A percentile compares a stretch with the other conserved stretches of the same genome.
Evolutionary conservation across 257 asterid species (phyloP).

Genomic region (Hygrophila difformis): DNA sequence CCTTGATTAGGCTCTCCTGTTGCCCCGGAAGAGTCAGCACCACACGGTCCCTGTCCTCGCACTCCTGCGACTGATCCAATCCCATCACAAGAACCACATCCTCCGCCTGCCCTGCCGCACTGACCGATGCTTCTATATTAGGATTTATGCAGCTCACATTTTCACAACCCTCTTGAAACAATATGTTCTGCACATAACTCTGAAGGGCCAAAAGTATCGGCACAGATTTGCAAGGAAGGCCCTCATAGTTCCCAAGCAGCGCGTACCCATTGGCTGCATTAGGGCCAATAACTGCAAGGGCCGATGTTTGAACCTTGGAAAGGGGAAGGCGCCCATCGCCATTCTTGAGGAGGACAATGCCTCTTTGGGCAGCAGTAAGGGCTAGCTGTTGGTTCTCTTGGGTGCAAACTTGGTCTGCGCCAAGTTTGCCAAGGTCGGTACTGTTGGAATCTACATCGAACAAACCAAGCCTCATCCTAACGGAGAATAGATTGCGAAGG

Average conservation of each 20-base stretch:
- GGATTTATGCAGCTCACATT: slow-evolving; percentile 24
- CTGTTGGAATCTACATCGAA: slow-evolving; percentile 34
- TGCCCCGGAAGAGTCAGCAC: slow-evolving; percentile 33
- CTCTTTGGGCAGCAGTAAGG: slow-evolving; percentile 38
- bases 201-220: slow-evolving; percentile 16
- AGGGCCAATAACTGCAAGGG: slow-evolving; percentile 41
- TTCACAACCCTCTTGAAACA: slow-evolving; percentile 28
- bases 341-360: slow-evolving; percentile 47
- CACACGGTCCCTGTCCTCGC: slow-evolving; percentile 26
- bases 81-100: slow-evolving; percentile 30
- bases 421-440: slow-evolving; percentile 21
- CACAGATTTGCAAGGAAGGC: slow-evolving; percentile 1
- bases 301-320: not conserved
- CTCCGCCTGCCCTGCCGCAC: slow-evolving; percentile 29
- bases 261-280: slow-evolving; percentile 29
- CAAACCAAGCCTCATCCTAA: slow-evolving; percentile 40
- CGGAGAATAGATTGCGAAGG: slow-evolving; percentile 21
- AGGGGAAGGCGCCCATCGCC: slow-evolving; percentile 25
- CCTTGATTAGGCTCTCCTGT: slow-evolving; percentile 22
- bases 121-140: slow-evolving; percentile 21
- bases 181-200: slow-evolving; percentile 10
- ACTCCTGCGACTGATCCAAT: slow-evolving; percentile 25
- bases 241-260: slow-evolving; percentile 43
- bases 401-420: slow-evolving; percentile 35
- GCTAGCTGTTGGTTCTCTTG: slow-evolving; percentile 29